Base-by-base conservation (phyloP, 345 rosid genomes). In the Hirschfeldia incana region DNA sequence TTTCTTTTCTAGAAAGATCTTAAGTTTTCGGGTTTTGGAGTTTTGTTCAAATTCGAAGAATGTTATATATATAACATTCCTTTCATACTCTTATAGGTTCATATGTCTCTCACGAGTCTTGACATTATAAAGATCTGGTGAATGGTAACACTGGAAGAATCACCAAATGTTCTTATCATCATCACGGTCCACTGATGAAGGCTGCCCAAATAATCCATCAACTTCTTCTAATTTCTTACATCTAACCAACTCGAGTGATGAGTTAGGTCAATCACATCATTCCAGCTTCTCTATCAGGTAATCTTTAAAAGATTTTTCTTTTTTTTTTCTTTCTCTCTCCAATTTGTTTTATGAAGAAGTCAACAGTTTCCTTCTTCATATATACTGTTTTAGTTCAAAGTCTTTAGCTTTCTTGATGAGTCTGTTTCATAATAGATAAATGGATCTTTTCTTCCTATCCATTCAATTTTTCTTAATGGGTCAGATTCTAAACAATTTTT, bases 201-300 rank as follows among this genome's bases (percentile, higher is more conserved):
- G 17, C 57, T 13, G 7, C 66, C 70, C 89, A 85, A 74, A 90
- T 77, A 93, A 89, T 88, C 93, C 92, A 61, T 80, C 92, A 34
- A 82, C 86, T 85, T 77, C 91, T 74, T 82, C 72, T 12, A 68
- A 0, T 67, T 79, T 62, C 61, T 69, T 70, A 63, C 76, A 76
- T 66, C 72, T 80, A 63, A 80, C 53, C 33, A 65, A 55, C 42
- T 72, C 75, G 42, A 29, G 26, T 17, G 28, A 73, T 81, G 83
- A 78, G 73, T 77, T 67, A 58, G 72, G 65, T 76, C 80, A 72
- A 55, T 44, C 78, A 65, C 76, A 81, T 70, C 86, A 67, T 76
- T 85, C 93, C 32, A 86, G 62, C 44, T 90, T 94, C 90, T 90
- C 94, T 74, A 92, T 94, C 83, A 90, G 98, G 98, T 94, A 85